Base-by-base conservation (phyloP, 2,329 filamentous ascomycete species). In the Ascochyta clinopodiicola region DNA sequence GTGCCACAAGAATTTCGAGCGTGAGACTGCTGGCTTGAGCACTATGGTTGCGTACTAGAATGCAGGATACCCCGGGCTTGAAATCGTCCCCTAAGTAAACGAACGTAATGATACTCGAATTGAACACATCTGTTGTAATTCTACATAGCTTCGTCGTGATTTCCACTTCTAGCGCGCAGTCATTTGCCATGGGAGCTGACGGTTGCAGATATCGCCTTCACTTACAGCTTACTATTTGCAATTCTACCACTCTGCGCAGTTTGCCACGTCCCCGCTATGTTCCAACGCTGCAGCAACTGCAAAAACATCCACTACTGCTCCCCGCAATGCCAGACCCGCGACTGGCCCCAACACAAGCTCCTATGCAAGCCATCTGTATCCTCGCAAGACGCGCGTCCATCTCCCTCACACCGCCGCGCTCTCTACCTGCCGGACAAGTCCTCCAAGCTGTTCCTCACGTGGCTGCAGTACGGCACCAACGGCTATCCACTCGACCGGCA, bases 1-100 rank as follows among this genome's bases (percentile, higher is more conserved):
- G 21, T 83, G 86, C 77, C 91, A 95, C 70, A 84, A 87, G 67
- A 90, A 89, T 71, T 96, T 86, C 77, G 81, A 87, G 47, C 80
- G 91, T 21, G 91, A 96, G 80, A 57, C 89, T 71, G 86, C 90
- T 60, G 91, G 91, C 0, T 74, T 94, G 64, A 84, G 77, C 47
- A 74, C 78, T 2, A 82, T 85, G 80, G 84, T 94, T 54, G 88
- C 90, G 1, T 94, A 88, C 66, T 93, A 85, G 36, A 38, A 25
- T 32, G 25, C 32, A 51, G 46, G 52, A 56, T 51, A 56, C 52
- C 52, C 35, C 52, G 43, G 27, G 29, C 19, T 17, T 31, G n/a
- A 27, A n/a, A 36, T 32, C 5, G 31, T 8, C 25, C 24, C 6
- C 9, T 31, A 35, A 50, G 19, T 50, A 55, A 55, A 42, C 32